These are phyloP conservation scores for Globisporangium iwayamae DNA, from an alignment of 352 stramenopile species.

Conservation along the genomic window DNA sequence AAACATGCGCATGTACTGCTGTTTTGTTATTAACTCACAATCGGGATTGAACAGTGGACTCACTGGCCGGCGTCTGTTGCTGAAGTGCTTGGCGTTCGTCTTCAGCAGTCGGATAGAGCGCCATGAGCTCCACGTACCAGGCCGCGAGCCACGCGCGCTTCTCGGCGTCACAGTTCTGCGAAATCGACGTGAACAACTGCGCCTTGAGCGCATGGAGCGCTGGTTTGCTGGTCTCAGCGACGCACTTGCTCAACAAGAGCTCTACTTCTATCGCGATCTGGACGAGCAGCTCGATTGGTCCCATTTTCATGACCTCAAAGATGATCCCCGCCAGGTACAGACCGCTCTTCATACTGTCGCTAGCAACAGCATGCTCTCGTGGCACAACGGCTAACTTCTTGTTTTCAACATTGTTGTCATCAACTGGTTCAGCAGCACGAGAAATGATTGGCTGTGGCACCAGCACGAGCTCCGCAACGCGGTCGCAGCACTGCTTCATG, in stretches of 20 bases:
- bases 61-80: background rate
- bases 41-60: background rate
- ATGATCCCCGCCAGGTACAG: constrained; percentile 52
- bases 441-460: background rate
- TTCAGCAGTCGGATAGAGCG: constrained; percentile 23
- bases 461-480: constrained; percentile 30
- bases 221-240: constrained; percentile 11
- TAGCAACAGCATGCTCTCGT: background rate
- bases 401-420: background rate
- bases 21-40: background rate
- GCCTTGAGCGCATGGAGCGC: constrained; percentile 32
- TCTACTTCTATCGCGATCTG: constrained; percentile 40
- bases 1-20: background rate
- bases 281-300: constrained; percentile 38
- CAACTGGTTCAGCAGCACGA: background rate
- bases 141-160: constrained; percentile 58
- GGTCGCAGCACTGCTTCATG: constrained; percentile 39
- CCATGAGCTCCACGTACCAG: constrained; percentile 54
- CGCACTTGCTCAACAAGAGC: constrained; percentile 24
- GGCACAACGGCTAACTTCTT: background rate
- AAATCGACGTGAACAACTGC: constrained; percentile 40
- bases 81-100: background rate
- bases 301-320: constrained; percentile 64
- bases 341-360: constrained; percentile 13
- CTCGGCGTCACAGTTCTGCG: constrained; percentile 53